Conservation (phyloP, 129 eudicot species). For the Dittrichia graveolens region DNA sequence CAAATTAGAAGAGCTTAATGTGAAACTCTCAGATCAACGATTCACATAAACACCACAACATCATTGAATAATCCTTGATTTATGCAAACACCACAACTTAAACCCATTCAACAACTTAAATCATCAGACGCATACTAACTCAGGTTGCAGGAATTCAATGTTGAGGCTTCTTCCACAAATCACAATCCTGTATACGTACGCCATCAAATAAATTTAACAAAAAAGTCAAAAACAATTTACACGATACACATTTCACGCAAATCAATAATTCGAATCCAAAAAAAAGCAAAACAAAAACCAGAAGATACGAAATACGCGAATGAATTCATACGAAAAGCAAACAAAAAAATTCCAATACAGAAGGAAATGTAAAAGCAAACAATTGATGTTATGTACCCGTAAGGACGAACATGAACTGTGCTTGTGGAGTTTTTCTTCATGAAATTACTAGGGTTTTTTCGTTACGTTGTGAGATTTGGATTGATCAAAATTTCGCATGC, state of each 20-base stretch:
- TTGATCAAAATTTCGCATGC: slow-evolving; percentile 28
- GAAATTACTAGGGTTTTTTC: slow-evolving; percentile 35
- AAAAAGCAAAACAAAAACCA: neutral
- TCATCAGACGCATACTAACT: slow-evolving; percentile 26
- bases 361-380: slow-evolving; percentile 1
- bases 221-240: neutral
- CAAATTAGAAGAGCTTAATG: slow-evolving; percentile 14
- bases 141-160: slow-evolving; percentile 18
- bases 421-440: slow-evolving; percentile 21
- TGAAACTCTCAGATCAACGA: slow-evolving; percentile 2
- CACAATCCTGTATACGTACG: slow-evolving; percentile 28
- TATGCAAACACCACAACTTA: slow-evolving; percentile 24
- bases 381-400: slow-evolving; percentile 25
- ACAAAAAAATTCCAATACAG: neutral
- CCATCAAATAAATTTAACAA: slow-evolving; percentile 1
- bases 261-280: neutral
- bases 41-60: slow-evolving; percentile 13
- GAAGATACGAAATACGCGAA: neutral
- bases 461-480: slow-evolving; percentile 17
- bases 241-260: slow-evolving; percentile 8
- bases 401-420: slow-evolving; percentile 35
- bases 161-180: slow-evolving; percentile 28
- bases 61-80: slow-evolving; percentile 24
- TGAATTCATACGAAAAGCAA: slow-evolving; percentile 7
- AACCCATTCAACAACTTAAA: slow-evolving; percentile 22